Conservation (phyloP, 352 stramenopile species). For the Pythium coloratum region DNA sequence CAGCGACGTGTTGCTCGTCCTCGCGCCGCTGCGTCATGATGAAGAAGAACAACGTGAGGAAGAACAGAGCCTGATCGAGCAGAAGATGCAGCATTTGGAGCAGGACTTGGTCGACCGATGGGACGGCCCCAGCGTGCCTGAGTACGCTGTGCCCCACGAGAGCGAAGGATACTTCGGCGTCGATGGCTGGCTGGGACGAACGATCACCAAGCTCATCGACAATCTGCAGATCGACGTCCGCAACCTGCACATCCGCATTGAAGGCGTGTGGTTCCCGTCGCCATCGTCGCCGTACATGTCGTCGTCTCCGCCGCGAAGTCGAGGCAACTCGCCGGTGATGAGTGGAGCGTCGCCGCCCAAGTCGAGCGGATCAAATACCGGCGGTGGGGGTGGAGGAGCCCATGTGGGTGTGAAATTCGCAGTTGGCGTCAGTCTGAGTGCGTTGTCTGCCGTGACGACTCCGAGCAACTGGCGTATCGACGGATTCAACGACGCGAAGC, state of each 20-base stretch:
- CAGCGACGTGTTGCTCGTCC: conserved; percentile 80
- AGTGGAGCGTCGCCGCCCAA: conserved; percentile 7
- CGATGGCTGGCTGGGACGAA: conserved; percentile 85
- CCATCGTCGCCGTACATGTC: conserved; percentile 26
- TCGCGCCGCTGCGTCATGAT: conserved; percentile 71
- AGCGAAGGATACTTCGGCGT: conserved; percentile 88
- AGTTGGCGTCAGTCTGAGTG: conserved; percentile 72
- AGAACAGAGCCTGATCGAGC: conserved; percentile 49
- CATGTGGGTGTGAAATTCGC: conserved; percentile 59
- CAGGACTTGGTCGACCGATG: conserved; percentile 82
- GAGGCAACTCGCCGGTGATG: conserved; percentile 24
- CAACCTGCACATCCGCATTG: conserved; percentile 86
- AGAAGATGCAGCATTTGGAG: conserved; percentile 72
- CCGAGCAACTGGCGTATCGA: conserved; percentile 84
- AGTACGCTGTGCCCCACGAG: conserved; percentile 67
- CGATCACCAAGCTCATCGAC: conserved; percentile 90
- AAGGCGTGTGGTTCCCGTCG: conserved; percentile 67
- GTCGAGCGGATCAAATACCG: neutral
- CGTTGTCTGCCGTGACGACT: conserved; percentile 84
- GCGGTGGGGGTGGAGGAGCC: neutral
- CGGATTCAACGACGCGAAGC: conserved; percentile 55
- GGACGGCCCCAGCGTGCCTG: conserved; percentile 63
- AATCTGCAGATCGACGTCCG: conserved; percentile 88
- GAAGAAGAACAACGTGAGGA: conserved; percentile 66
- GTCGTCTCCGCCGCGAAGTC: conserved; percentile 29